These are phyloP conservation scores for Neopestalotiopsis sp. DNA, from an alignment of 2,329 filamentous ascomycete genomes.

Conservation along the genomic window DNA sequence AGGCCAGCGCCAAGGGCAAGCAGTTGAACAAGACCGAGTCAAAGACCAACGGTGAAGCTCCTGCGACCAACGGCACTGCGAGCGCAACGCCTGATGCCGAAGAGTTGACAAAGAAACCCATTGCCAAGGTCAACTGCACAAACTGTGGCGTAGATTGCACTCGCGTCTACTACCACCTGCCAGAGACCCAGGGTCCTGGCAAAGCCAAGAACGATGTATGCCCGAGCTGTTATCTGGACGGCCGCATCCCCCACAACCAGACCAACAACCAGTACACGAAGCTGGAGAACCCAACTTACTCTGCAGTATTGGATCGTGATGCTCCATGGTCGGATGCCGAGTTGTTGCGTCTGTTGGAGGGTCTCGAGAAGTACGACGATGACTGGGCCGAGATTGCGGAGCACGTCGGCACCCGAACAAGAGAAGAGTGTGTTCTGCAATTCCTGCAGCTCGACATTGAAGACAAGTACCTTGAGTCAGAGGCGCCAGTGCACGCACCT, in stretches of 20 bases:
- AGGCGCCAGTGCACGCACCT: slow-evolving; percentile 59
- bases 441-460: slow-evolving; percentile 97
- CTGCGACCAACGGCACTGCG: slow-evolving; percentile 67
- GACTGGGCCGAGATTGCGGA: slow-evolving; percentile 94
- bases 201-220: slow-evolving; percentile 87
- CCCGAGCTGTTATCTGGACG: slow-evolving; percentile 87
- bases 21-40: slow-evolving; percentile 73
- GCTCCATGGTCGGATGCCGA: slow-evolving; percentile 92
- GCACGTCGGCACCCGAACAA: slow-evolving; percentile 87
- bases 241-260: slow-evolving; percentile 80
- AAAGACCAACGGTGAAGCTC: slow-evolving; percentile 78
- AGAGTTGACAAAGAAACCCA: slow-evolving; percentile 67
- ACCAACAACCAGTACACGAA: slow-evolving; percentile 83
- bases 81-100: slow-evolving; percentile 50
- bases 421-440: slow-evolving; percentile 95
- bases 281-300: slow-evolving; percentile 86
- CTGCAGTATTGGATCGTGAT: slow-evolving; percentile 79
- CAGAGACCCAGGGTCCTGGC: slow-evolving; percentile 57
- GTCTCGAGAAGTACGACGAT: slow-evolving; percentile 89
- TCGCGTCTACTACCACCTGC: slow-evolving; percentile 64
- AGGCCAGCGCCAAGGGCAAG: slow-evolving; percentile 79
- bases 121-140: slow-evolving; percentile 80
- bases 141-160: slow-evolving; percentile 92
- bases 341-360: slow-evolving; percentile 86
- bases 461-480: slow-evolving; percentile 91